Percentiles rank a stretch among this genome's conserved stretches.
Evolutionary conservation across 345 rosid genomes (phyloP).

Genomic region (Camelina hispida): DNA sequence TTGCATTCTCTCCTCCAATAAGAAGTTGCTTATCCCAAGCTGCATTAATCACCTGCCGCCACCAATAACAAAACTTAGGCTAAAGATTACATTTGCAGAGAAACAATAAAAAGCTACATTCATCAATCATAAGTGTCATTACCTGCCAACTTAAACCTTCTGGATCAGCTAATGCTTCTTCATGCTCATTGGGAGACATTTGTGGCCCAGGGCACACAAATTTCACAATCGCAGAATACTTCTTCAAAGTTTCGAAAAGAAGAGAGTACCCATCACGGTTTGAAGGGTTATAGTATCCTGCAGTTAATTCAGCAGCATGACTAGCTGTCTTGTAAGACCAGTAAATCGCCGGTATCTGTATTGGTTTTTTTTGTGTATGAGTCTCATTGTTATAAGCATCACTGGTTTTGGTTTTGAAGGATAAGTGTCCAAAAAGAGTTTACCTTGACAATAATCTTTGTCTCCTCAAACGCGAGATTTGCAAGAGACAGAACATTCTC

Average conservation of each 20-base stretch:
- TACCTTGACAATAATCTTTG: conserved; percentile 80
- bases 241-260: conserved; percentile 74
- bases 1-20: conserved; percentile 72
- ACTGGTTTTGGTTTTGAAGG: background rate
- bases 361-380: background rate
- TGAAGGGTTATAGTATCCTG: conserved; percentile 86
- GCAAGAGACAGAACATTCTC: conserved; percentile 87
- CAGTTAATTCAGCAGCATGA: conserved; percentile 91
- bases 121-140: conserved; percentile 15
- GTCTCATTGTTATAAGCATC: conserved; percentile 1
- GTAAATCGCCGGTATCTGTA: conserved; percentile 87
- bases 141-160: conserved; percentile 98
- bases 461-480: conserved; percentile 81
- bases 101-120: background rate
- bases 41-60: conserved; percentile 72
- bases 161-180: conserved; percentile 77
- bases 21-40: conserved; percentile 84
- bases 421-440: background rate
- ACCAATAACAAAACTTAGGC: conserved; percentile 26
- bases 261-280: conserved; percentile 89
- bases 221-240: conserved; percentile 66
- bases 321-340: conserved; percentile 94
- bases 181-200: conserved; percentile 53
- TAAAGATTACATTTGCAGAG: conserved; percentile 6
- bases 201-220: conserved; percentile 72